A percentile compares a stretch with the other conserved stretches of the same genome.
phyloP scores from a whole-genome alignment of 495 filamentous ascomycete species.

The Neurospora tetrasperma region DNA sequence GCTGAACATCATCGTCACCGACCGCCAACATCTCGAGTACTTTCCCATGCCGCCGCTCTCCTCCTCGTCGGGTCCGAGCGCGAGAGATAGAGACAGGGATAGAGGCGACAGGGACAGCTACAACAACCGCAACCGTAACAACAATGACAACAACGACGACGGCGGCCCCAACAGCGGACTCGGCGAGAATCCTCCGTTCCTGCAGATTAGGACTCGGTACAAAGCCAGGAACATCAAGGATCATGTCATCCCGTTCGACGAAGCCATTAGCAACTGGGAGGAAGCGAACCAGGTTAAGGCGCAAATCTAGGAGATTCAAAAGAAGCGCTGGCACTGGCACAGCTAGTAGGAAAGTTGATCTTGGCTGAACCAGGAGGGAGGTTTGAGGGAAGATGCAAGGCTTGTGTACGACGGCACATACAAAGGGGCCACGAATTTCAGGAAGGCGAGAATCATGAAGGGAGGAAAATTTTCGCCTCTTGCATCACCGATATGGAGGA shows the following conservation, averaged over 20 bases:
- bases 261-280: slow-evolving; percentile 29
- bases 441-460: neutral
- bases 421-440: neutral
- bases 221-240: slow-evolving; percentile 22
- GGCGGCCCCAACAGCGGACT: neutral
- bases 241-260: slow-evolving; percentile 17
- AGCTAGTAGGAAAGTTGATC: neutral
- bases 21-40: slow-evolving; percentile 22
- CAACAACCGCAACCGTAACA: neutral
- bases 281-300: slow-evolving; percentile 16
- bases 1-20: slow-evolving; percentile 11
- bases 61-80: neutral
- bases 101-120: slow-evolving; percentile 3
- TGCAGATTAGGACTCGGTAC: slow-evolving; percentile 13
- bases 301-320: slow-evolving; percentile 1
- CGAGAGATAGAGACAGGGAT: neutral
- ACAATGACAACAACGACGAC: neutral
- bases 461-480: neutral
- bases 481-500: neutral
- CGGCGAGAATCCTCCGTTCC: neutral
- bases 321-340: neutral
- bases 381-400: neutral
- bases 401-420: neutral
- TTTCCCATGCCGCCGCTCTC: neutral
- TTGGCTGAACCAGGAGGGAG: neutral